phyloP scores from a whole-genome alignment of 805 yeast genomes.

The Scheffersomyces stipitis region DNA sequence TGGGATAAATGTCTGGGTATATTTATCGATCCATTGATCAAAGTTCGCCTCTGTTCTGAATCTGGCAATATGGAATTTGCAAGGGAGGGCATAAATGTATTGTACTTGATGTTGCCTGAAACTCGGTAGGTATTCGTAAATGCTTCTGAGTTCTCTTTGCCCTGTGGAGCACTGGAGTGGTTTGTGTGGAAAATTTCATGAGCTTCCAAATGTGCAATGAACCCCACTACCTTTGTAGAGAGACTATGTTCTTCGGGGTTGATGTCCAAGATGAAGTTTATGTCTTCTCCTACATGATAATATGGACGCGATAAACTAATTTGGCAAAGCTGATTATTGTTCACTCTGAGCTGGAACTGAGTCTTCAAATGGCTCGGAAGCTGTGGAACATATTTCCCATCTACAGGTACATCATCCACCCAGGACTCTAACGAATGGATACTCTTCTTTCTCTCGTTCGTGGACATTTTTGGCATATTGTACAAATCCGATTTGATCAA shows the following conservation, averaged over 20 bases:
- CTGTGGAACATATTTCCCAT: slow-evolving; percentile 20
- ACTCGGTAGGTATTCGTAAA: slow-evolving; percentile 31
- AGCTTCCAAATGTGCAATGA: slow-evolving; percentile 37
- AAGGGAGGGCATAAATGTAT: slow-evolving; percentile 32
- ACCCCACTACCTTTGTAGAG: slow-evolving; percentile 31
- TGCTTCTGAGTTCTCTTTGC: slow-evolving; percentile 9
- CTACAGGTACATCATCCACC: slow-evolving; percentile 6
- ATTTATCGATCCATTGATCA: slow-evolving; percentile 27
- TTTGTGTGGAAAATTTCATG: slow-evolving; percentile 34
- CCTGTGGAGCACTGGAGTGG: no score
- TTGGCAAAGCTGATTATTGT: slow-evolving; percentile 30
- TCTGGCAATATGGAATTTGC: slow-evolving; percentile 7
- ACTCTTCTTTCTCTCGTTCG: slow-evolving; percentile 33
- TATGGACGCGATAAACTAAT: slow-evolving; percentile 32
- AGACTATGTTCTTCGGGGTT: slow-evolving; percentile 15
- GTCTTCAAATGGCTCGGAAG: slow-evolving; percentile 28
- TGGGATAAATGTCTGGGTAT: slow-evolving; percentile 31
- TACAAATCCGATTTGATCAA: slow-evolving; percentile 33
- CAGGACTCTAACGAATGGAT: slow-evolving; percentile 13
- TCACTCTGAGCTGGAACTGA: slow-evolving; percentile 38
- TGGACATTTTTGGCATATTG: slow-evolving; percentile 33
- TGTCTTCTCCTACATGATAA: slow-evolving; percentile 40
- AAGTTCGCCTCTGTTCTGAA: slow-evolving; percentile 5
- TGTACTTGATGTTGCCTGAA: slow-evolving; percentile 31
- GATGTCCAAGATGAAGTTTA: slow-evolving; percentile 30